phyloP scores from a whole-genome alignment of 225 moss, liverwort and hornwort species.

The Ulota crispa region DNA sequence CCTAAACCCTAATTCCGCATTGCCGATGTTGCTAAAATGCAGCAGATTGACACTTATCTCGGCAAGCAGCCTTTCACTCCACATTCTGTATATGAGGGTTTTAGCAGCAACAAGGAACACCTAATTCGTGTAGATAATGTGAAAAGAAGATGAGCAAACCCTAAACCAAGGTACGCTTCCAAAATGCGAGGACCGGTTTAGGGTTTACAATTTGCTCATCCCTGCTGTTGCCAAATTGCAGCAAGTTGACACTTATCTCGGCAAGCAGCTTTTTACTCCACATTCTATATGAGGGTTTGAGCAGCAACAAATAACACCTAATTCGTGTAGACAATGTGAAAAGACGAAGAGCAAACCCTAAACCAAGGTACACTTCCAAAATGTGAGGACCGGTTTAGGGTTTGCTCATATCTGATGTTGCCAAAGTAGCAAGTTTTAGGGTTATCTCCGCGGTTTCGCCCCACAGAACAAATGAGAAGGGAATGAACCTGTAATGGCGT shows the following conservation, averaged over 20 bases:
- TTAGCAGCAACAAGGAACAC: too few relatives aligned
- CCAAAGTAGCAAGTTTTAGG: not conserved
- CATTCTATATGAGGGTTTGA: not conserved
- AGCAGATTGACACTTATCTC: not conserved
- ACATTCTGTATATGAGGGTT: not conserved
- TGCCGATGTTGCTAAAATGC: not conserved
- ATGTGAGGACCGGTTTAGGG: too few relatives aligned
- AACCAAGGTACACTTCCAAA: too few relatives aligned
- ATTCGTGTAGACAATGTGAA: too few relatives aligned
- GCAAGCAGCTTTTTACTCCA: not conserved
- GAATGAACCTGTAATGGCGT: conserved; percentile 30
- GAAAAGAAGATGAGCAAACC: too few relatives aligned
- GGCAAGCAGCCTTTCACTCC: not conserved
- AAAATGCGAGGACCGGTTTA: too few relatives aligned
- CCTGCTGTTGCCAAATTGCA: not conserved
- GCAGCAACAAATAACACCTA: too few relatives aligned
- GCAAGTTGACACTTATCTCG: not conserved
- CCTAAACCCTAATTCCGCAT: not conserved
- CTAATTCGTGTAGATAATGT: too few relatives aligned
- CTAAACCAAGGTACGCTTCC: too few relatives aligned
- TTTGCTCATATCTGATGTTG: not conserved
- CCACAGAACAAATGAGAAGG: not conserved
- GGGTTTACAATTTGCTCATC: too few relatives aligned
- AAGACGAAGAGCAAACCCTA: too few relatives aligned
- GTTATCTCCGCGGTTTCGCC: not conserved